Base-by-base conservation (phyloP, 225 moss, liverwort and hornwort species). In the Neckera pumila region DNA sequence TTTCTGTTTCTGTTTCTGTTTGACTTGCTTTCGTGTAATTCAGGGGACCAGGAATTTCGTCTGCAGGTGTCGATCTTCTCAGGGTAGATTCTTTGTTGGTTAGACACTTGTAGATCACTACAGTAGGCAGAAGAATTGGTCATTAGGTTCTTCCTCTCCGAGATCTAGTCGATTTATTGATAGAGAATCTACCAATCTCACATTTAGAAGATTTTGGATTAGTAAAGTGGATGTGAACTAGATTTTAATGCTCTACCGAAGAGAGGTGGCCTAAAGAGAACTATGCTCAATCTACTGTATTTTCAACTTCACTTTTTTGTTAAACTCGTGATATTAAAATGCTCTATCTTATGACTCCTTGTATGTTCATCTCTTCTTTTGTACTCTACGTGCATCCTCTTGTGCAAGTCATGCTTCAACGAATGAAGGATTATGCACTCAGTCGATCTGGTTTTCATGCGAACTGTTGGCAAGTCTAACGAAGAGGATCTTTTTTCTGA, bases 1-100 rank as follows among this genome's bases (percentile, higher is more conserved):
- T 45, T 72, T 78, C 49, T 87, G 69, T 91, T 80, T 64, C 27
- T 91, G 53, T 45, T 72, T 78, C 49, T 88, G 88, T 86, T 86
- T 90, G 88, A 83, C 86, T 90, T 86, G 88, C 83, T 88, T 88
- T 90, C 83, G 86, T 84, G 79, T 79, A 79, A 88, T 79, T 82
- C 87, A 82, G 79, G 83, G 88, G 63, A 83, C 71, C 80, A 80
- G 88, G 83, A 82, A 83, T 74, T 79, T 73, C 74, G 63, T 92
- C 88, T 88, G 74, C 88, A 88, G 61, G 83, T 90, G 88, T 90
- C 79, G 10, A 65, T 71, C 60, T 72, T 85, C 71, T 82, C 42
- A 82, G 85, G 86, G 86, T 65, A 86, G 86, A 75, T 80, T 51
- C 31, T 54, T 79, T 61, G 45, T 67, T 86, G 66, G 38, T 60